Evolutionary conservation across 2,329 filamentous ascomycete species (phyloP), one percentile per base, ranked within the genome.

Genomic region (Hymenoscyphus infarciens): DNA sequence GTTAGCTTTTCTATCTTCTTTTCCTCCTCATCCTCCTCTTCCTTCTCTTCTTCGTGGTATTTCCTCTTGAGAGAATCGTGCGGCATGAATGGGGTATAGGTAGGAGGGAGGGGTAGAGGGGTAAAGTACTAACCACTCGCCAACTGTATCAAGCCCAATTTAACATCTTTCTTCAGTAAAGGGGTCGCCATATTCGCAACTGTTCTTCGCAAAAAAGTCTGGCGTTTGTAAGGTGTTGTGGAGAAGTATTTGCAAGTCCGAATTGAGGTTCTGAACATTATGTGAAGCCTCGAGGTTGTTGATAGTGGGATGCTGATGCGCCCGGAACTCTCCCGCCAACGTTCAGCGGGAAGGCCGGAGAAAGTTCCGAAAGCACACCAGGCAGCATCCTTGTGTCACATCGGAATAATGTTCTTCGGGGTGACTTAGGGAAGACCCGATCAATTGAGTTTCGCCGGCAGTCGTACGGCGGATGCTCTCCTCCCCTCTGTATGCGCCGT

Each of bases 61-160:
- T 49, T 3, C 13, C 33, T 7, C 33, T 35, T 35, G 6, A 35
- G 33, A 35, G 33, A 4, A 33, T 8, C n/a, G n/a, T n/a, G n/a
- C n/a, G n/a, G 6, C 33, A 3, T 35, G 33, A 35, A 35, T 35
- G 10, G 33, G 33, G 72, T 73, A n/a, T n/a, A n/a, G n/a, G n/a
- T n/a, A n/a, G n/a, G n/a, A n/a, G 4, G 16, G 29, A 38, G 66
- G 61, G 55, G 55, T 54, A 57, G 31, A 59, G 54, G 49, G 56
- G 33, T 33, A 60, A 49, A 49, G 10, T 53, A 71, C 74, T 59
- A 73, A 85, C 83, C 90, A 65, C 89, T 87, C 62, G 91, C 87
- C 38, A 96, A 84, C 77, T 97, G 92, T 66, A 96, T 82, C 70
- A 92, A 84, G 38, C 91, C 90, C 55, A 96, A 82, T 78, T 90